phyloP scores from a whole-genome alignment of 2,329 filamentous ascomycete genomes.

The Epichloe brachyelytri region DNA sequence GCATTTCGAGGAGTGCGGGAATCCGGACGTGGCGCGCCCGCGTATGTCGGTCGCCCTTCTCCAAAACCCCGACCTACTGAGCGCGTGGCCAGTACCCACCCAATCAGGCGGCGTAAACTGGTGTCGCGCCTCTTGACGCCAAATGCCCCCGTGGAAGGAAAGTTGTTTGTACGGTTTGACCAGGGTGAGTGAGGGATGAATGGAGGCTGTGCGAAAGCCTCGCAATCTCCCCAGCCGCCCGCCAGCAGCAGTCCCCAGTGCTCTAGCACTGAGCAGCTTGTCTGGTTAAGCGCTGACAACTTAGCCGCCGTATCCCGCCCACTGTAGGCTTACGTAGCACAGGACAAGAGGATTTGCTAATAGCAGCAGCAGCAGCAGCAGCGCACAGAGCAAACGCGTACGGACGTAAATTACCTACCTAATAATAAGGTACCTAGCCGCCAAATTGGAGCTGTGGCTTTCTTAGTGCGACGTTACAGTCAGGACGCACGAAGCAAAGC shows the following conservation, averaged over 20 bases:
- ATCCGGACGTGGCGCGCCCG: neutral
- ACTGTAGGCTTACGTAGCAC: neutral
- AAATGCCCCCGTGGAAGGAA: neutral
- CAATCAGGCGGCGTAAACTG: neutral
- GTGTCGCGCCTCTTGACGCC: constrained; percentile 1
- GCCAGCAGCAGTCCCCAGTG: neutral
- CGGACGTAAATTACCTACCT: no score
- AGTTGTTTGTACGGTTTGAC: no score
- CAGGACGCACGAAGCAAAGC: neutral
- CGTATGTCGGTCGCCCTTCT: neutral
- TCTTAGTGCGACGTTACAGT: neutral
- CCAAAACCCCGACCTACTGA: neutral
- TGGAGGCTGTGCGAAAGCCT: neutral
- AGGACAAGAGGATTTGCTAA: neutral
- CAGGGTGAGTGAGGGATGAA: no score
- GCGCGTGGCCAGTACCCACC: neutral
- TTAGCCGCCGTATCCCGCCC: neutral
- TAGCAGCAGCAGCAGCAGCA: neutral
- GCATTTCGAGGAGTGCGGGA: neutral
- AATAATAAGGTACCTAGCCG: neutral
- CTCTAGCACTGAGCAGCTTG: neutral
- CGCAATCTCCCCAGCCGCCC: constrained; percentile 3
- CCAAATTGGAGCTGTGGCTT: neutral
- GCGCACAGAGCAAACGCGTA: no score
- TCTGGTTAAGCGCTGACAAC: neutral